Percentiles rank a stretch among this genome's conserved stretches.
Evolutionary conservation across 2,329 filamentous ascomycete species (phyloP).

Genomic region (Cyphellophora europaea): DNA sequence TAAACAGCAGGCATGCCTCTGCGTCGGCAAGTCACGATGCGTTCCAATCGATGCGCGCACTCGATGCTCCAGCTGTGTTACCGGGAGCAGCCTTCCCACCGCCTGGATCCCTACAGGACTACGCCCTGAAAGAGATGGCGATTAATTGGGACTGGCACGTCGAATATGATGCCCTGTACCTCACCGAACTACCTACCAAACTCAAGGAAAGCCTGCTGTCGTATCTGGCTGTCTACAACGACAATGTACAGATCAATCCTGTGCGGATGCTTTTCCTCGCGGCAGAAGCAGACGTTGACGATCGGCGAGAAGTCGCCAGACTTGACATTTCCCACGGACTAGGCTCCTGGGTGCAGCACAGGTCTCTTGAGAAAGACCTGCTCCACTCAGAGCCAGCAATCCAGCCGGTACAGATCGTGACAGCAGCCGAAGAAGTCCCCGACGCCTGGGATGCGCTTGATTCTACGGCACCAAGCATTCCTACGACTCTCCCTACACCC

Average conservation of each 20-base stretch:
- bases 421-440: constrained; percentile 16
- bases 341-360: constrained; percentile 39
- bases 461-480: too few species aligned
- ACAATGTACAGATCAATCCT: constrained; percentile 29
- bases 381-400: constrained; percentile 1
- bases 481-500: too few species aligned
- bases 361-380: constrained; percentile 37
- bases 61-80: constrained; percentile 17
- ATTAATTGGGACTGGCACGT: constrained; percentile 47
- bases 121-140: constrained; percentile 44
- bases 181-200: constrained; percentile 41
- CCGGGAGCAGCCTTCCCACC: constrained; percentile 30
- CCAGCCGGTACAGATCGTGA: too few species aligned
- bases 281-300: constrained; percentile 10
- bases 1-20: constrained; percentile 16
- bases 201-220: constrained; percentile 46
- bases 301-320: constrained; percentile 35
- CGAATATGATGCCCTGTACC: constrained; percentile 46
- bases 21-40: constrained; percentile 5
- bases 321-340: constrained; percentile 46
- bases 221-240: constrained; percentile 45
- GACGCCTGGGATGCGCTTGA: constrained; percentile 32
- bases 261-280: constrained; percentile 42
- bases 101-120: constrained; percentile 38
- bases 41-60: constrained; percentile 15